Evolutionary conservation across 2,329 filamentous ascomycete genomes (phyloP), one percentile per base, ranked within the genome.

Genomic region (Lasiodiplodia gonubiensis): DNA sequence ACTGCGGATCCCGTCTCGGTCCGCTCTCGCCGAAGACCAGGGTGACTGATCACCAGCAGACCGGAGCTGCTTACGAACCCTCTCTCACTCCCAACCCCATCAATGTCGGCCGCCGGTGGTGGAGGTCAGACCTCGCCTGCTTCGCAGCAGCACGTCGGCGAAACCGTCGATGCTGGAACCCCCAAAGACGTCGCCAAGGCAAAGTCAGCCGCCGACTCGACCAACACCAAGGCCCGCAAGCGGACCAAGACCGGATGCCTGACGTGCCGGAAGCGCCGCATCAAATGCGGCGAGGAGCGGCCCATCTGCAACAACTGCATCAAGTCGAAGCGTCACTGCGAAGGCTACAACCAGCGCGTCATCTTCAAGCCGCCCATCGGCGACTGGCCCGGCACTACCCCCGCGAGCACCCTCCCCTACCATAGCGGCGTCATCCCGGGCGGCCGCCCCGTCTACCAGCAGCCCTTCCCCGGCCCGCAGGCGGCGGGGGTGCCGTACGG

Each of bases 201-300:
- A 21, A 67, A 67, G 46, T 52, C 65, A 16, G 46, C 65, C 23
- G 65, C 54, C 54, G 48, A 64, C 33, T n/a, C 61, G 16, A 3
- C 65, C 23, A 61, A 61, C 54, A 61, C 42, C 23, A 67, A 67
- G n/a, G 65, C 65, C 55, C 65, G 65, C 42, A 80, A 80, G 71
- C 75, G 94, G 73, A 97, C 94, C 63, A 97, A 97, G 81, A 97
- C 94, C 2, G 94, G 94, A 16, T 97, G 94, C 77, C 81, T 97
- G 69, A 97, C 95, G 68, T 99, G 95, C 80, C 91, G 95, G 70
- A 94, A 92, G 80, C 90, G 95, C 64, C 91, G 95, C 70, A 98
- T 99, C 80, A 99, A 98, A 80, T 99, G 95, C 79, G 95, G 95
- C 70, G 95, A 98, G 78, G 92, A 93, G 74, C 87, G 90, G 60